Base-by-base conservation (phyloP, 1,284 basidiomycete species). In the Ganoderma sinense region DNA sequence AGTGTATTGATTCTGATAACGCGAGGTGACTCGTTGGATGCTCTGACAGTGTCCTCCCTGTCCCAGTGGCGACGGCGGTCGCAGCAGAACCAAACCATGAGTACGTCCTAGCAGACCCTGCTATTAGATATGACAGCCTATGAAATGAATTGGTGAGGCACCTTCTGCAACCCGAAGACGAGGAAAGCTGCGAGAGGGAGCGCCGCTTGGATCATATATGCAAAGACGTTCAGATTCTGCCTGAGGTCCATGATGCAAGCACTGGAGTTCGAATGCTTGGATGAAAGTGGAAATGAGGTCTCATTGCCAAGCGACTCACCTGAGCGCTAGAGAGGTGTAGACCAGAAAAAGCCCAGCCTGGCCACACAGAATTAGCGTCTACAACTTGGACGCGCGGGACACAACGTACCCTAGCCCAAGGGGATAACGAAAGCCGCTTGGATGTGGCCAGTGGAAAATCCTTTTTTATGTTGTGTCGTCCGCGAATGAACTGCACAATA, bases 161-260 rank as follows among this genome's bases (percentile, higher is more conserved):
- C 86, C 80, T 81, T 80, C 70, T 86, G 85, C n/a, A 81, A 79
- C 26, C 85, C 86, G 73, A 88, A 86, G 2, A 87, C 76, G 31
- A 86, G 69, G 67, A 85, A 80, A 6, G 84, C 82, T 0, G 77
- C 80, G 13, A 87, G 71, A 2, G 87, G 87, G 26, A 88, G 85
- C 84, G 84, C 80, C 31, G 88, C 88, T 69, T 86, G 84, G 16
- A 87, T 78, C 80, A 90, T 83, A 74, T 85, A 87, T 8, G 84
- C 81, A 73, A 85, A 82, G 5, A 79, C 70, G 48, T 74, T 76
- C 5, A 73, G 55, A n/a, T 70, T 63, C 33, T 81, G 74, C 16
- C 79, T 77, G 53, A 87, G 71, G 74, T 85, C 86, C 29, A 83
- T 75, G 59, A 87, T 76, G 40, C 85, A 84, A 39, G 82, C 82